Percentiles rank a stretch among this genome's conserved stretches.
Evolutionary conservation across 352 stramenopile species (phyloP).

Genomic region (Globisporangium nunn): DNA sequence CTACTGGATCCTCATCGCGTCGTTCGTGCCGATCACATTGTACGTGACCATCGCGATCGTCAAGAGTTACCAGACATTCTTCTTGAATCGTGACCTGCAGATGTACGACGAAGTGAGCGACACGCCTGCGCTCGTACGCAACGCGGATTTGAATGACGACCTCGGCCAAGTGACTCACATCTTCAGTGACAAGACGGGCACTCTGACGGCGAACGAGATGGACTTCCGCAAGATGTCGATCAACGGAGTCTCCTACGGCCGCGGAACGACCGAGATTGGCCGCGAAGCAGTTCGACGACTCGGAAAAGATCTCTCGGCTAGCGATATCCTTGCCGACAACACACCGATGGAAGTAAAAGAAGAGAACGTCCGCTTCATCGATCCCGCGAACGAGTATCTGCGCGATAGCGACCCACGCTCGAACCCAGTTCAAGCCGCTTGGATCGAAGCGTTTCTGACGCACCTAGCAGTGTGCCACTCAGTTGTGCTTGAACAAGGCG

Average conservation of each 20-base stretch:
- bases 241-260: constrained; percentile 73
- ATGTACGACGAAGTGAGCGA: constrained; percentile 83
- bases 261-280: constrained; percentile 79
- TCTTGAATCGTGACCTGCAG: constrained; percentile 77
- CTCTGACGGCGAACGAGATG: constrained; percentile 85
- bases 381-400: constrained; percentile 55
- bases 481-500: constrained; percentile 66
- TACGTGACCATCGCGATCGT: constrained; percentile 87
- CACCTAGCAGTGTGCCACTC: constrained; percentile 83
- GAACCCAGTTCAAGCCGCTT: constrained; percentile 47
- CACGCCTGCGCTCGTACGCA: constrained; percentile 73
- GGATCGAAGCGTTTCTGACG: constrained; percentile 78
- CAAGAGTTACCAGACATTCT: constrained; percentile 83
- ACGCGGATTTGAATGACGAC: constrained; percentile 82
- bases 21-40: constrained; percentile 84
- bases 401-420: constrained; percentile 36
- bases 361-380: constrained; percentile 79
- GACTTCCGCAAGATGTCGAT: constrained; percentile 87
- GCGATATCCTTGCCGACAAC: constrained; percentile 65
- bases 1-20: constrained; percentile 86
- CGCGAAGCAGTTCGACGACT: constrained; percentile 60
- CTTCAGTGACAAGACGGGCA: constrained; percentile 86
- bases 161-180: constrained; percentile 85
- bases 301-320: constrained; percentile 70
- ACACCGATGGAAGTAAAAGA: constrained; percentile 42